These are phyloP conservation scores for Pseudopyrenochaeta lycopersici DNA, from an alignment of 2,329 filamentous ascomycete species.

Conservation along the genomic window DNA sequence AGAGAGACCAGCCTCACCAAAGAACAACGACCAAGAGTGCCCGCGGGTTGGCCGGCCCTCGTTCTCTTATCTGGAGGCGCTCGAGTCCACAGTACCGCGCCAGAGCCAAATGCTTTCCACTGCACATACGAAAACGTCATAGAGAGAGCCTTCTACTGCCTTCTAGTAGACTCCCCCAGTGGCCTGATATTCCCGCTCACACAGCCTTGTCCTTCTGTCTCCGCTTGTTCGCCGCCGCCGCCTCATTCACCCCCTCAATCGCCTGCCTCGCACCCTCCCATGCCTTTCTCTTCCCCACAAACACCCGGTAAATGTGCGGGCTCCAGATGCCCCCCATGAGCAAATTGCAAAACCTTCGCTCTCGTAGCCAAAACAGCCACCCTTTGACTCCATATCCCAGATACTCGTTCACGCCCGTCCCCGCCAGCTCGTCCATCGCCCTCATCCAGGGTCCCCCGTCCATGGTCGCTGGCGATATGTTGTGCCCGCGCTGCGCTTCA, in stretches of 20 bases:
- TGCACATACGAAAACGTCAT: too few relatives aligned
- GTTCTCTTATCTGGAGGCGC: too few relatives aligned
- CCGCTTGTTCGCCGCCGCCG: conserved; percentile 1
- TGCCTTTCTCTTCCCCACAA: conserved; percentile 51
- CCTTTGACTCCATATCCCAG: conserved; percentile 54
- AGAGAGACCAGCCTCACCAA: conserved; percentile 1
- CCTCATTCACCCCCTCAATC: conserved; percentile 38
- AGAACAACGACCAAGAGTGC: too few relatives aligned
- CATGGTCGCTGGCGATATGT: conserved; percentile 32
- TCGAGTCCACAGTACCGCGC: too few relatives aligned
- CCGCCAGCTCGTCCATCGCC: conserved; percentile 55
- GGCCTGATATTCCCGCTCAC: background rate
- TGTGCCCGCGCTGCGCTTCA: conserved; percentile 46
- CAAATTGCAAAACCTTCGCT: conserved; percentile 50
- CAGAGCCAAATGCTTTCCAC: background rate
- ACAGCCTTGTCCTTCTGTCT: conserved; percentile 3
- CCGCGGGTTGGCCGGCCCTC: too few relatives aligned
- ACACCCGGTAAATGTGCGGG: conserved; percentile 54
- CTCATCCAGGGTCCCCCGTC: conserved; percentile 43
- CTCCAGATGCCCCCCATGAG: conserved; percentile 53
- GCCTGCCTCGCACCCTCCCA: conserved; percentile 54
- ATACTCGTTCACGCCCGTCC: conserved; percentile 52
- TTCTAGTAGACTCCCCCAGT: background rate
- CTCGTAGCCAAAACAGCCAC: conserved; percentile 55
- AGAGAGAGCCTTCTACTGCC: background rate